Conservation (phyloP, 306 rosid species). For the Albizia julibrissin region DNA sequence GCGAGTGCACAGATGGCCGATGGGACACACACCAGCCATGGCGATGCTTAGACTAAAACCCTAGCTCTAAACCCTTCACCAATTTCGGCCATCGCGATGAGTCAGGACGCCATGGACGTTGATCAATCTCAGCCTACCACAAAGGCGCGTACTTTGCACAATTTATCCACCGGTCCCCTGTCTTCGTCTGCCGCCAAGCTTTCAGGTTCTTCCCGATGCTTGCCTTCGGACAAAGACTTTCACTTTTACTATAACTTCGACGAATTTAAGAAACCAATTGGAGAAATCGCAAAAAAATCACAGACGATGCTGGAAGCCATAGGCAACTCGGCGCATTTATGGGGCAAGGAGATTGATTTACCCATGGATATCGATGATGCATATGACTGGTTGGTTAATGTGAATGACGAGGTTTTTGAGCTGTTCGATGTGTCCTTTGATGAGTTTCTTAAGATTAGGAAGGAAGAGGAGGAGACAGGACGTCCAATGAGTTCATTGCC, state of each 20-base stretch:
- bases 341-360: constrained; percentile 62
- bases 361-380: constrained; percentile 76
- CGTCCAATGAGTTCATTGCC: constrained; percentile 16
- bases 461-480: constrained; percentile 51
- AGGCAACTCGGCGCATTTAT: constrained; percentile 49
- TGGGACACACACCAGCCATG: not conserved
- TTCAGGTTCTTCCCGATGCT: constrained; percentile 51
- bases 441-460: constrained; percentile 54
- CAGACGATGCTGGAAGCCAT: constrained; percentile 62
- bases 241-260: constrained; percentile 65
- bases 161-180: constrained; percentile 41
- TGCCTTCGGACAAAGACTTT: constrained; percentile 68
- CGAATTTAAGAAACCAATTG: constrained; percentile 62
- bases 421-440: constrained; percentile 61
- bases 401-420: constrained; percentile 73
- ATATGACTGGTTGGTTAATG: constrained; percentile 78
- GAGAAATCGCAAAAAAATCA: constrained; percentile 48
- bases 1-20: not conserved
- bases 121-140: constrained; percentile 32
- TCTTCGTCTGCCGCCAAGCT: constrained; percentile 56
- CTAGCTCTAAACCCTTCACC: constrained; percentile 36
- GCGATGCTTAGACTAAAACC: constrained; percentile 38
- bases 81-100: constrained; percentile 15
- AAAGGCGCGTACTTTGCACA: constrained; percentile 35
- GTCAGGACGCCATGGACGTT: constrained; percentile 36